phyloP scores from a whole-genome alignment of 2,329 filamentous ascomycete genomes.

The Ophioceras dolichostomum region DNA sequence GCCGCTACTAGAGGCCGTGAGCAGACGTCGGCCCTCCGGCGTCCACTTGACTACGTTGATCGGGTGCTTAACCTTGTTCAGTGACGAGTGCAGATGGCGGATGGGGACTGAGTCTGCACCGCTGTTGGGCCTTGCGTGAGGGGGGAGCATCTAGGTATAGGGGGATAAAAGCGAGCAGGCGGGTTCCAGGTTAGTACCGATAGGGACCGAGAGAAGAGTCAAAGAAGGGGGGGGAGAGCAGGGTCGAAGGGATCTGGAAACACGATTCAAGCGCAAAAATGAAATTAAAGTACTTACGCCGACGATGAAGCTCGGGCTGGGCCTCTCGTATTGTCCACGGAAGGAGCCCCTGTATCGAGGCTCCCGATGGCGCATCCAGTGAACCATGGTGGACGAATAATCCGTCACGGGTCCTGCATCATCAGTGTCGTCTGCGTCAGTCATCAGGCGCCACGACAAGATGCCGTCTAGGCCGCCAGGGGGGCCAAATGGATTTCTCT shows the following conservation, averaged over 20 bases:
- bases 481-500: too few relatives aligned
- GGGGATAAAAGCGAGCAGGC: too few relatives aligned
- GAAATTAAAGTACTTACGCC: slow-evolving; percentile 62
- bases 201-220: too few relatives aligned
- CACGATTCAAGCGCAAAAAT: too few relatives aligned
- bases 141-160: slow-evolving; percentile 66
- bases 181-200: too few relatives aligned
- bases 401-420: slow-evolving; percentile 92
- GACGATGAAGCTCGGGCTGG: slow-evolving; percentile 79
- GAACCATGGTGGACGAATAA: slow-evolving; percentile 78
- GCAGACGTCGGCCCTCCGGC: slow-evolving; percentile 78
- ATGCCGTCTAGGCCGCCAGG: too few relatives aligned
- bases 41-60: slow-evolving; percentile 98
- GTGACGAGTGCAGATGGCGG: slow-evolving; percentile 93
- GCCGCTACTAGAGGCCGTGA: slow-evolving; percentile 91
- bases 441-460: too few relatives aligned
- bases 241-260: too few relatives aligned
- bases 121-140: slow-evolving; percentile 58
- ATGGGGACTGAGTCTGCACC: slow-evolving; percentile 82
- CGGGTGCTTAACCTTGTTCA: slow-evolving; percentile 96
- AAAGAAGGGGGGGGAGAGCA: too few relatives aligned
- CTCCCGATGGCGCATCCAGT: slow-evolving; percentile 79
- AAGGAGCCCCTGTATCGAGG: slow-evolving; percentile 63
- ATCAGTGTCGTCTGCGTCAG: too few relatives aligned
- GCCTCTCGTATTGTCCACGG: slow-evolving; percentile 67